Conservation (phyloP, 2,329 filamentous ascomycete species). For the Fusarium mangiferae region DNA sequence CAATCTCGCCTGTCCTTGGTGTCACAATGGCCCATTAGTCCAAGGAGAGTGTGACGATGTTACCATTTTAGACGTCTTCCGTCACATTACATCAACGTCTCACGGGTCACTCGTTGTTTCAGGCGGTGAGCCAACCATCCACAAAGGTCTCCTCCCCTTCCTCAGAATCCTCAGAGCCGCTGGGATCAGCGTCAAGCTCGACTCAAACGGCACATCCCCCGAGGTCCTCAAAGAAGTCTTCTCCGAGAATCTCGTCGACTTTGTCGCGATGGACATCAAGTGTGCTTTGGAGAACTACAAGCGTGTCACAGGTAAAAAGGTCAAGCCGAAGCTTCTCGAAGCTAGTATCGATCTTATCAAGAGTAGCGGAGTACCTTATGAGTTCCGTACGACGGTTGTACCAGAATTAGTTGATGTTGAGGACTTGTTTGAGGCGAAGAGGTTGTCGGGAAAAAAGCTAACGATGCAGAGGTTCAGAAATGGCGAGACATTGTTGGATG, state of each 20-base stretch:
- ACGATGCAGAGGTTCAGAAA: constrained; percentile 38
- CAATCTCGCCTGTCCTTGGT: constrained; percentile 39
- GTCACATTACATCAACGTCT: constrained; percentile 22
- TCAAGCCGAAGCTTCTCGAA: constrained; percentile 28
- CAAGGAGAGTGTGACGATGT: constrained; percentile 29
- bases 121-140: constrained; percentile 39
- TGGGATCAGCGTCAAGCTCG: constrained; percentile 29
- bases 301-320: constrained; percentile 28
- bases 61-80: constrained; percentile 25
- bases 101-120: constrained; percentile 39
- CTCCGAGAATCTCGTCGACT: constrained; percentile 23
- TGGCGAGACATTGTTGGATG: constrained; percentile 7
- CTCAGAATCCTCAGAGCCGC: constrained; percentile 28
- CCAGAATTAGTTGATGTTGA: constrained; percentile 35
- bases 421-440: constrained; percentile 39
- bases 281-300: constrained; percentile 40
- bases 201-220: constrained; percentile 34
- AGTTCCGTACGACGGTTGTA: constrained; percentile 40
- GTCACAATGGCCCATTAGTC: constrained; percentile 37
- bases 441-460: constrained; percentile 33
- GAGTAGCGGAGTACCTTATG: constrained; percentile 26
- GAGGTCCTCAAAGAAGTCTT: constrained; percentile 4
- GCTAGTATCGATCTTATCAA: constrained; percentile 35
- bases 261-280: constrained; percentile 42
- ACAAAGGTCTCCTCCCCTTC: constrained; percentile 34